phyloP scores from a whole-genome alignment of 2,329 filamentous ascomycete genomes.

The Pseudopithomyces chartarum region DNA sequence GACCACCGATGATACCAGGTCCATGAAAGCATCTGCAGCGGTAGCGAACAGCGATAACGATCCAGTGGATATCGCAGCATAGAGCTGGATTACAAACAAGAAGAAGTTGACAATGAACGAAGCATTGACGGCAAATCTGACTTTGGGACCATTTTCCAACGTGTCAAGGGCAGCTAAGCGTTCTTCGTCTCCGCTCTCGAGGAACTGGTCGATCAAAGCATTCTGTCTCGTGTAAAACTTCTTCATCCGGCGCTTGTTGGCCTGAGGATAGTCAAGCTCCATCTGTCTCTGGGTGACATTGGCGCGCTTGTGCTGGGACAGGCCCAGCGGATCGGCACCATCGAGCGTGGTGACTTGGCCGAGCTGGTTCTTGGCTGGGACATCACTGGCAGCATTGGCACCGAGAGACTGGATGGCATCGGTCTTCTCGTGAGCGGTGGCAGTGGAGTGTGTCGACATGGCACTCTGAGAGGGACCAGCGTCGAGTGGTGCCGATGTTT shows the following conservation, averaged over 20 bases:
- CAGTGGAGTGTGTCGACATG: conserved; percentile 26
- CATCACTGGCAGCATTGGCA: conserved; percentile 17
- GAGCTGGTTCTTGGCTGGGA: conserved; percentile 17
- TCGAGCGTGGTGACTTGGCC: conserved; percentile 29
- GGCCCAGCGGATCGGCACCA: conserved; percentile 43
- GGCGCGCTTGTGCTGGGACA: conserved; percentile 39
- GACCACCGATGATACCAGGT: conserved; percentile 67
- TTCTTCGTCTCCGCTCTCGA: conserved; percentile 62
- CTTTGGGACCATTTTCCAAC: conserved; percentile 51
- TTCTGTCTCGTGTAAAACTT: conserved; percentile 51
- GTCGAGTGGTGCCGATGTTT: conserved; percentile 34
- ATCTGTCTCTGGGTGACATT: conserved; percentile 52
- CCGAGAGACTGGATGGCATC: conserved; percentile 34
- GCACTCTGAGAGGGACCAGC: conserved; percentile 22
- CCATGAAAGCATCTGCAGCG: conserved; percentile 70
- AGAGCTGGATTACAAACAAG: conserved; percentile 63
- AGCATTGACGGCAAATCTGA: conserved; percentile 46
- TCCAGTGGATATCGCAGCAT: conserved; percentile 62
- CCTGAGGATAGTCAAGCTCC: conserved; percentile 53
- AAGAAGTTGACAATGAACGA: conserved; percentile 49
- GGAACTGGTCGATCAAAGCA: conserved; percentile 53
- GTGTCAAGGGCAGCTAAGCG: conserved; percentile 57
- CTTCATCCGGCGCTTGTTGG: conserved; percentile 44
- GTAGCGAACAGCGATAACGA: conserved; percentile 68
- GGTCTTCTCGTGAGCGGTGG: conserved; percentile 22